Conservation (phyloP, 495 filamentous ascomycete species). For the Amphirosellinia nigrospora region DNA sequence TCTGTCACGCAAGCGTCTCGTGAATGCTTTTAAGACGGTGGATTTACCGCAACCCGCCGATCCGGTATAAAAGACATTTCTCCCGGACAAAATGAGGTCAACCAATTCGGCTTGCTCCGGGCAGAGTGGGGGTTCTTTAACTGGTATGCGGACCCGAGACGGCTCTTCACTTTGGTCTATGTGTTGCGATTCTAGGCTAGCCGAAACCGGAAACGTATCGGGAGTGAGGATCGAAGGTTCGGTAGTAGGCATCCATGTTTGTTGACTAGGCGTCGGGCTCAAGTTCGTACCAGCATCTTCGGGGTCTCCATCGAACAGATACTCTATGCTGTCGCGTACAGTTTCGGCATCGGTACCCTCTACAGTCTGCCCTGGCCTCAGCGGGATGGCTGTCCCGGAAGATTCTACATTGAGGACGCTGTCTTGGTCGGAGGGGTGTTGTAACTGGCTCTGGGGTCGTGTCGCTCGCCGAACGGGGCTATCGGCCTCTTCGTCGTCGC, state of each 20-base stretch:
- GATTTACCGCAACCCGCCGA: conserved; percentile 68
- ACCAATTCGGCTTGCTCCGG: conserved; percentile 57
- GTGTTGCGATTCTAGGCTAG: not conserved
- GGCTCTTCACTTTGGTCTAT: not conserved
- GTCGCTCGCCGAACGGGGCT: not conserved
- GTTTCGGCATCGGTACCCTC: not conserved
- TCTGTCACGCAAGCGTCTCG: conserved; percentile 39
- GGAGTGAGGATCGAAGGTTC: not conserved
- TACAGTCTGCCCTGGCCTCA: not conserved
- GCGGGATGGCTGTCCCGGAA: not conserved
- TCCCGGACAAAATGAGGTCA: conserved; percentile 51
- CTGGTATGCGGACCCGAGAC: not conserved
- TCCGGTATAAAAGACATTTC: conserved; percentile 68
- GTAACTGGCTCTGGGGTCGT: not conserved
- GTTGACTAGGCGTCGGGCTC: not conserved
- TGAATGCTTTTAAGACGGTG: conserved; percentile 58
- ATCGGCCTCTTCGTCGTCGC: conserved; percentile 8
- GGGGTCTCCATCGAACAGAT: not conserved
- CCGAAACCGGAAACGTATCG: not conserved
- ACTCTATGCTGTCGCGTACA: not conserved
- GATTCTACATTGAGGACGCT: not conserved
- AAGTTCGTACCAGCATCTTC: not conserved
- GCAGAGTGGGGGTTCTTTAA: conserved; percentile 32
- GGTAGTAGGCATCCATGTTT: not conserved
- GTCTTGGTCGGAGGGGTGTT: not conserved